These are phyloP conservation scores for Epichloe gansuensis DNA, from an alignment of 2,329 filamentous ascomycete genomes.

Conservation along the genomic window DNA sequence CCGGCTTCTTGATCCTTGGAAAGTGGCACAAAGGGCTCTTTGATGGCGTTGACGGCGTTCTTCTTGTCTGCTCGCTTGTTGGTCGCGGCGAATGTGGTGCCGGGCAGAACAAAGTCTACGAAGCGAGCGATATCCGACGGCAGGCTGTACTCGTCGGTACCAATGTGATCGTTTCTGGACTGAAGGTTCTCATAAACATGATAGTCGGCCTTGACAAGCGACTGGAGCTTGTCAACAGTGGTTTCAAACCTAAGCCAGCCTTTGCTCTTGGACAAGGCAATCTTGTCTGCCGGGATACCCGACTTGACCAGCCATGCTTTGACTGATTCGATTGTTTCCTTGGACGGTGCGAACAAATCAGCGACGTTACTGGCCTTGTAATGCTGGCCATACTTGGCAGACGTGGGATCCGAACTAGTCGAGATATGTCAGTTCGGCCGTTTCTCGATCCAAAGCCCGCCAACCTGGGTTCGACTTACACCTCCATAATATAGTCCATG, in stretches of 20 bases:
- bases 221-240: conserved; percentile 39
- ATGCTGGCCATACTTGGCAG: conserved; percentile 33
- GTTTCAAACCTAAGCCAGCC: conserved; percentile 44
- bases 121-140: conserved; percentile 24
- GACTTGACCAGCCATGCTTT: conserved; percentile 39
- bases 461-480: conserved; percentile 13
- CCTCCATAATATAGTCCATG: conserved; percentile 30
- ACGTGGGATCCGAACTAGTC: conserved; percentile 26
- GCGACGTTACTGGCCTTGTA: conserved; percentile 31
- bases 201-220: conserved; percentile 39
- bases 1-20: not conserved
- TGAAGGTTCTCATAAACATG: conserved; percentile 33
- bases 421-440: not conserved
- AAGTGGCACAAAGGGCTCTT: not conserved
- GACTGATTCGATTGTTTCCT: conserved; percentile 36
- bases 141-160: conserved; percentile 29
- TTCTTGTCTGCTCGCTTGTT: not conserved
- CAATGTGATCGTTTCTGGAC: conserved; percentile 23
- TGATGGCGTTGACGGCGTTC: not conserved
- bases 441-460: not conserved
- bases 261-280: conserved; percentile 37
- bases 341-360: conserved; percentile 28
- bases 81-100: conserved; percentile 13
- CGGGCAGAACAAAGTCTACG: conserved; percentile 31
- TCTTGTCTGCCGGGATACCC: conserved; percentile 35